phyloP scores from a whole-genome alignment of 2,329 filamentous ascomycete genomes.

The Fusarium devonianum region DNA sequence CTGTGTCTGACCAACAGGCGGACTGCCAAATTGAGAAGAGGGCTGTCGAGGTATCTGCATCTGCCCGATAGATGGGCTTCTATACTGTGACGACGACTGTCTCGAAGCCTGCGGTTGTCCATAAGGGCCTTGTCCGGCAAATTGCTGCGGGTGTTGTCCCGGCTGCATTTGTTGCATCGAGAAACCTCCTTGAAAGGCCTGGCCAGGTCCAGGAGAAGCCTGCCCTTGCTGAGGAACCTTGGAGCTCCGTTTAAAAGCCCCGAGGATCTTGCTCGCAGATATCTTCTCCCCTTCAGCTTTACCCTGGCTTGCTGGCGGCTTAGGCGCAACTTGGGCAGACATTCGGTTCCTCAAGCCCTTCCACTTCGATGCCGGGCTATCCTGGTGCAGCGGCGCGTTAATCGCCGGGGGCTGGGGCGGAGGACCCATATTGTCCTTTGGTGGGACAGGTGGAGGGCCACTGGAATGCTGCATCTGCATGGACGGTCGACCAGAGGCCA shows the following conservation, averaged over 20 bases:
- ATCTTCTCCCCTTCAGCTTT: conserved; percentile 36
- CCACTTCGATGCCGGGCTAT: conserved; percentile 43
- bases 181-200: conserved; percentile 22
- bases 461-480: conserved; percentile 28
- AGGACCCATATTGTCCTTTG: conserved; percentile 15
- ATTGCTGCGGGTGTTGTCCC: conserved; percentile 19
- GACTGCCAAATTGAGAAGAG: conserved; percentile 25
- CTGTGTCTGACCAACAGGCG: conserved; percentile 15
- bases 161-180: conserved; percentile 24
- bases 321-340: conserved; percentile 42
- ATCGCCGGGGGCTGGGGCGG: conserved; percentile 13
- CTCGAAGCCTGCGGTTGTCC: conserved; percentile 17
- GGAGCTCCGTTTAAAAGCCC: conserved; percentile 45
- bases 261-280: conserved; percentile 41
- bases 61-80: conserved; percentile 24
- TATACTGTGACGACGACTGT: conserved; percentile 17
- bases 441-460: conserved; percentile 18
- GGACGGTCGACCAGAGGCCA: conserved; percentile 17
- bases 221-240: conserved; percentile 39
- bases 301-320: conserved; percentile 21
- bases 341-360: conserved; percentile 46
- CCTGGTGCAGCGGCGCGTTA: conserved; percentile 24
- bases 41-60: conserved; percentile 18
- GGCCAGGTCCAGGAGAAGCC: conserved; percentile 13
- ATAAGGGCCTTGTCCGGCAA: conserved; percentile 12